Conservation (phyloP, 2,329 filamentous ascomycete species). For the Trichoderma asperellum region DNA sequence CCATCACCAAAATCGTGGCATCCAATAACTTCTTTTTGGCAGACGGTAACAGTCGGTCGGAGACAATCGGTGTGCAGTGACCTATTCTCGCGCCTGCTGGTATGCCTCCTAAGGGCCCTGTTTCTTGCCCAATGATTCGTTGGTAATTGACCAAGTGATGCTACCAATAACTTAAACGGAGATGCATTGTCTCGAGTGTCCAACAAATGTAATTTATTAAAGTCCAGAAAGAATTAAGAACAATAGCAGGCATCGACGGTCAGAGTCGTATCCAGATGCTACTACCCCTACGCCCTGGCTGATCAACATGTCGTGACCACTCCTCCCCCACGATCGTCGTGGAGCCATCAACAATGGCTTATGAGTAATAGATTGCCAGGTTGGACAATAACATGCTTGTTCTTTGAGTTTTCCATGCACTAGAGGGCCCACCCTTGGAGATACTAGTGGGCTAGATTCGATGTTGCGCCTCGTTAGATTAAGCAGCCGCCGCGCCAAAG, state of each 20-base stretch:
- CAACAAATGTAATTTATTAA: background rate
- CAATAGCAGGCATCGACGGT: background rate
- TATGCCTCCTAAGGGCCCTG: background rate
- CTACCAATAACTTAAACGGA: background rate
- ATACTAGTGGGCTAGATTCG: constrained; percentile 23
- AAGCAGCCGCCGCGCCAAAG: constrained; percentile 13
- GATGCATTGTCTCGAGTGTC: no score
- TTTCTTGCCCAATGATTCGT: background rate
- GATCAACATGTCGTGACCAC: background rate
- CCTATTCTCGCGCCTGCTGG: background rate
- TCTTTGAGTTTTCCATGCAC: background rate
- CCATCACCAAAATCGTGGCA: background rate
- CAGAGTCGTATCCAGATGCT: background rate
- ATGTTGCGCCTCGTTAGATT: constrained; percentile 18
- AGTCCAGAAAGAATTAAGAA: background rate
- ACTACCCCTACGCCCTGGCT: background rate
- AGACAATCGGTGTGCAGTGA: background rate
- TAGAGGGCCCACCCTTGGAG: background rate
- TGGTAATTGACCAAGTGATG: background rate
- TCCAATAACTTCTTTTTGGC: background rate
- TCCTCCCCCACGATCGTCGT: constrained; percentile 6
- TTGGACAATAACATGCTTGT: constrained; percentile 1
- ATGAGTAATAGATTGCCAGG: constrained; percentile 4
- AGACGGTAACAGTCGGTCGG: background rate
- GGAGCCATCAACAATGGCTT: background rate